A percentile compares a stretch with the other conserved stretches of the same genome.
phyloP scores from a whole-genome alignment of 345 rosid species.

The Acer negundo region DNA sequence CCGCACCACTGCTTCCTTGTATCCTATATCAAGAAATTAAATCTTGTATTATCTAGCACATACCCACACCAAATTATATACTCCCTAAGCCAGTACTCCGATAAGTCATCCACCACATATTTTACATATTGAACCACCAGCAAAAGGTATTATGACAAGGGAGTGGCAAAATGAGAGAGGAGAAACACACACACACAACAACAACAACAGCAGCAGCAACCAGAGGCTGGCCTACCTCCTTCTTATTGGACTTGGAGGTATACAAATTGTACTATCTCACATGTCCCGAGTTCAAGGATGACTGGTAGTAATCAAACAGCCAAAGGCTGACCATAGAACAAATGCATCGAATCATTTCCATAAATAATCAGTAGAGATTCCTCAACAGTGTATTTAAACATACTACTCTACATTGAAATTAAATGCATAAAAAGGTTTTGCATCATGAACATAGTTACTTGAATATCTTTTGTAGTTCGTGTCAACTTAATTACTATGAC shows the following conservation, averaged over 20 bases:
- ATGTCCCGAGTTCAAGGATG: neutral
- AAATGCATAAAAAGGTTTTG: neutral
- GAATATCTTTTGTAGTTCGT: neutral
- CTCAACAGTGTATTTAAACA: slow-evolving; percentile 1
- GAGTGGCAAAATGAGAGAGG: neutral
- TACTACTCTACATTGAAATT: neutral
- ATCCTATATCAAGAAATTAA: neutral
- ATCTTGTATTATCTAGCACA: neutral
- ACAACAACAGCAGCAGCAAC: neutral
- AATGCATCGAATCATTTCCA: neutral
- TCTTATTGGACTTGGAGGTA: neutral
- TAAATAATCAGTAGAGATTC: neutral
- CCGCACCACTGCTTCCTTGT: neutral
- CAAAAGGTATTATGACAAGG: neutral
- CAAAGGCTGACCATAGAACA: slow-evolving; percentile 9
- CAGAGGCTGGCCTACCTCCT: slow-evolving; percentile 4
- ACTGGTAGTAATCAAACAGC: slow-evolving; percentile 8
- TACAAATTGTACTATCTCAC: neutral
- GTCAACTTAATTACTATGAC: slow-evolving; percentile 2
- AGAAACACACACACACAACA: neutral
- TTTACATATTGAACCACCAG: neutral
- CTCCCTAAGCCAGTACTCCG: slow-evolving; percentile 1
- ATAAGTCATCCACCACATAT: neutral
- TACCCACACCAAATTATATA: neutral
- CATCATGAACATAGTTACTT: neutral